Conservation (phyloP, 202 grass and related monocot genomes). For the Zoysia matrella region DNA sequence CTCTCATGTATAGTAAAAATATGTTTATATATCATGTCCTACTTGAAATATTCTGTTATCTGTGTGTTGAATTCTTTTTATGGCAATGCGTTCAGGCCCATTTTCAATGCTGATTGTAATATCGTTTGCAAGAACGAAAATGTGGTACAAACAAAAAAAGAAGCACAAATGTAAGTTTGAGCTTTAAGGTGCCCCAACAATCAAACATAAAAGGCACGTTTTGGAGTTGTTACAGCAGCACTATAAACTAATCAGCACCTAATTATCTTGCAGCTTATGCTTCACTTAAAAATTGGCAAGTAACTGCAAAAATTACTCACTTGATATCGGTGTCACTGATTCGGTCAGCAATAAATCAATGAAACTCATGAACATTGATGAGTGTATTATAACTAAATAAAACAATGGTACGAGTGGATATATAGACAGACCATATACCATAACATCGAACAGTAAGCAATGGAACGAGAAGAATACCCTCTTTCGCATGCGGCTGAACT, state of each 20-base stretch:
- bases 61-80: neutral
- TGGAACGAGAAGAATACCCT: constrained; percentile 49
- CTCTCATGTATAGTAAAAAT: neutral
- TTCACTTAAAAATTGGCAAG: neutral
- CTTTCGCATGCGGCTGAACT: constrained; percentile 83
- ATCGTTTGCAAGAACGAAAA: neutral
- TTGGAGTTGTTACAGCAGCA: neutral
- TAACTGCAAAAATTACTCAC: neutral
- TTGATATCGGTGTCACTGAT: constrained; percentile 17
- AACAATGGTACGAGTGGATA: neutral
- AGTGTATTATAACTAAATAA: neutral
- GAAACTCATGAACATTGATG: neutral
- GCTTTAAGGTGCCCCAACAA: neutral
- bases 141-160: neutral
- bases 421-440: constrained; percentile 7
- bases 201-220: neutral
- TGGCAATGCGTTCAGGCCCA: neutral
- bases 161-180: neutral
- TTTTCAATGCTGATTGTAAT: constrained; percentile 4
- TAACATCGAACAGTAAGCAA: neutral
- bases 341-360: neutral
- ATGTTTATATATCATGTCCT: neutral
- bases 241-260: neutral
- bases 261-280: neutral
- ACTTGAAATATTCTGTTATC: constrained; percentile 14